phyloP scores from a whole-genome alignment of 169 alveolate species.

The Cryptosporidium tyzzeri region DNA sequence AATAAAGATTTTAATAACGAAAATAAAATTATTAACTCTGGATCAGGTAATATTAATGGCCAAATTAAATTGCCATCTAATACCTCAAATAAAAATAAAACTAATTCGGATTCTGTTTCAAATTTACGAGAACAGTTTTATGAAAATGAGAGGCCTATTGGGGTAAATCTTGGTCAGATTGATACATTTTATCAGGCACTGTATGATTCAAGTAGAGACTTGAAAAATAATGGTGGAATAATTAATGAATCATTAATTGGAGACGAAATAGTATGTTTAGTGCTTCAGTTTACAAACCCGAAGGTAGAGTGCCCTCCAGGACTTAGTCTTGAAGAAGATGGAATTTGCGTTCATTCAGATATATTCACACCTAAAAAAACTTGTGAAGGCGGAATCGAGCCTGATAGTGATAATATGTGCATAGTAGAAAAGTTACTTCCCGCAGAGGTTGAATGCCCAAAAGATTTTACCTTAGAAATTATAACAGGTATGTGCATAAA shows the following conservation, averaged over 20 bases:
- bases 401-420: conserved; percentile 72
- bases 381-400: conserved; percentile 76
- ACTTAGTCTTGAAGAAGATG: conserved; percentile 26
- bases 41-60: neutral
- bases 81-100: neutral
- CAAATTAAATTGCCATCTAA: conserved; percentile 1
- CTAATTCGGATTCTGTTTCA: neutral
- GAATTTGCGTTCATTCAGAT: conserved; percentile 41
- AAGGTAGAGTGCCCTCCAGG: conserved; percentile 69
- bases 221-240: conserved; percentile 49
- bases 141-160: neutral
- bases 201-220: conserved; percentile 37
- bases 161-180: neutral
- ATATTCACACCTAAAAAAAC: conserved; percentile 51
- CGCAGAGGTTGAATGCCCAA: conserved; percentile 75
- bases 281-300: conserved; percentile 33
- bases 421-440: conserved; percentile 61
- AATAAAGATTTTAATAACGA: neutral
- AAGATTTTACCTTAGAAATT: conserved; percentile 48
- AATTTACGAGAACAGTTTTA: neutral
- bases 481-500: conserved; percentile 65
- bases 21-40: neutral
- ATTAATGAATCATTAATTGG: conserved; percentile 66
- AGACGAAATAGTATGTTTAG: conserved; percentile 52
- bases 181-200: conserved; percentile 72